Percentiles rank a stretch among this genome's conserved stretches.
Conservation (phyloP, 257 asterid genomes). For the Przewalskia tangutica region DNA sequence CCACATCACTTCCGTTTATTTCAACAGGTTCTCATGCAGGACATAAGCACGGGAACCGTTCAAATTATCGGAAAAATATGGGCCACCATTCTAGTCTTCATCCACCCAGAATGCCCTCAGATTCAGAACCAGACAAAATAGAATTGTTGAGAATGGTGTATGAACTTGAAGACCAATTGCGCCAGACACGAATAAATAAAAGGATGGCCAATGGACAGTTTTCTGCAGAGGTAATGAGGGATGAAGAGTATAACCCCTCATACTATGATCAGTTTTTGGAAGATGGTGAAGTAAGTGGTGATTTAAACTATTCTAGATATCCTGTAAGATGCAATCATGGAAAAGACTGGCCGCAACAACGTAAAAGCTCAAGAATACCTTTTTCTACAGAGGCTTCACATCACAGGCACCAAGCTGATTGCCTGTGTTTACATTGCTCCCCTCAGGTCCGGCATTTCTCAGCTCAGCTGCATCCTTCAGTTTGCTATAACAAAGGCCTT, state of each 20-base stretch:
- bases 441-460: conserved; percentile 42
- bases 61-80: conserved; percentile 14
- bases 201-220: conserved; percentile 12
- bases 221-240: conserved; percentile 10
- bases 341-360: conserved; percentile 17
- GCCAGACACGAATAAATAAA: conserved; percentile 32
- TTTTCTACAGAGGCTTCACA: conserved; percentile 53
- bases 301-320: conserved; percentile 19
- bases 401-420: conserved; percentile 32
- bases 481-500: conserved; percentile 13
- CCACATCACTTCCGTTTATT: conserved; percentile 18
- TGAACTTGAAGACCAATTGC: conserved; percentile 71
- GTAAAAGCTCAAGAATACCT: conserved; percentile 34
- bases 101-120: conserved; percentile 23
- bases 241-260: conserved; percentile 16
- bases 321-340: conserved; percentile 13
- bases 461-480: conserved; percentile 38
- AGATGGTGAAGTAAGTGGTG: conserved; percentile 26
- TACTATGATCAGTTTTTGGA: conserved; percentile 21
- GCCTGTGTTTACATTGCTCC: conserved; percentile 40
- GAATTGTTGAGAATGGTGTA: conserved; percentile 60
- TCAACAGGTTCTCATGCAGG: conserved; percentile 22
- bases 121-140: conserved; percentile 40
- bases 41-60: conserved; percentile 22
- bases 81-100: conserved; percentile 29